These are phyloP conservation scores for Dothideomycetidae sp. DNA, from an alignment of 2,329 filamentous ascomycete species.

Conservation along the genomic window DNA sequence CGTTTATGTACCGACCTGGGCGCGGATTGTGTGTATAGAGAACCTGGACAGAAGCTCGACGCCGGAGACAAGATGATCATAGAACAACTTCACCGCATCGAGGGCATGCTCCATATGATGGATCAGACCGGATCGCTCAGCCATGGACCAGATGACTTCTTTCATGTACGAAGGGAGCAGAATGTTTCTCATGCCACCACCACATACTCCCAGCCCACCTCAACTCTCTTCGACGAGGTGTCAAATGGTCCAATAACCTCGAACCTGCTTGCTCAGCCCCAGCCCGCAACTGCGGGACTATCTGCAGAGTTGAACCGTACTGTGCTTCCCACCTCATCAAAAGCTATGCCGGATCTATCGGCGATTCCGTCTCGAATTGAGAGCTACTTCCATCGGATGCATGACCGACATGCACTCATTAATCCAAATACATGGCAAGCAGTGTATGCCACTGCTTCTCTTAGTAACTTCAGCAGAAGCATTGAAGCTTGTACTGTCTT, in stretches of 20 bases:
- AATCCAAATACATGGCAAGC: constrained; percentile 9
- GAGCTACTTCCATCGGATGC: constrained; percentile 4
- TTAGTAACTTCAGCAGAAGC: constrained; percentile 56
- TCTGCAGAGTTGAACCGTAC: constrained; percentile 2
- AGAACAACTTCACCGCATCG: constrained; percentile 63
- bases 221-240: constrained; percentile 4
- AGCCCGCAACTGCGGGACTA: not conserved
- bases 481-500: constrained; percentile 72
- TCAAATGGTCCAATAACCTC: not conserved
- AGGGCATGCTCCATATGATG: constrained; percentile 53
- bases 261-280: not conserved
- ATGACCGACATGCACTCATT: constrained; percentile 4
- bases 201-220: not conserved
- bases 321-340: not conserved
- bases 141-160: not conserved
- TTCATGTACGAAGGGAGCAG: too few relatives aligned
- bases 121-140: constrained; percentile 24
- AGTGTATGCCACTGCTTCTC: constrained; percentile 16
- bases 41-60: constrained; percentile 76
- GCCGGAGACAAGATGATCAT: constrained; percentile 76
- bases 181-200: too few relatives aligned
- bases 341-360: constrained; percentile 1
- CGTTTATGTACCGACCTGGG: constrained; percentile 70
- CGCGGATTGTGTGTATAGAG: constrained; percentile 70
- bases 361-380: constrained; percentile 7